Base-by-base conservation (phyloP, 2,329 filamentous ascomycete species). In the Aspergillus arachidicola region DNA sequence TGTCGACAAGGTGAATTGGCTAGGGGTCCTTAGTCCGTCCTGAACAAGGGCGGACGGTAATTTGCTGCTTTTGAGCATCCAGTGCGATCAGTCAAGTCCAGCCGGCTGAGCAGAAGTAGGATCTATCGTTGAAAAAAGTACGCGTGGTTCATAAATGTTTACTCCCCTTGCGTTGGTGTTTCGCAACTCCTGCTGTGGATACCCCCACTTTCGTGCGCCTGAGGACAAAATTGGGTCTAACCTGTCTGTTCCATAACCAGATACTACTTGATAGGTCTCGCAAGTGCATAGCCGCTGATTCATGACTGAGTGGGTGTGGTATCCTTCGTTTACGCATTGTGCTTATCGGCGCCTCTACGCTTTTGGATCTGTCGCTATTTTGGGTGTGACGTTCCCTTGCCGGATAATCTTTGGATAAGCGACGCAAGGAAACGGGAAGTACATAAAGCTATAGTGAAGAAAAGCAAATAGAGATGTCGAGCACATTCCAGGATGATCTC, bases 41-140 rank as follows among this genome's bases (percentile, higher is more conserved):
- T 83, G 79, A 82, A 78, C 64, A 77, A 80, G 80, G 80, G 78
- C 81, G 81, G 81, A 83, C 81, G 80, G 79, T 82, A 82, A 82
- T 73, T 76, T 71, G 65, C 71, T 71, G 53, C 61, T 54, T 64
- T 59, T 66, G 56, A 59, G 56, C 21, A 46, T 56, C 51, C 60
- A 55, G 56, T 38, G 46, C n/a, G 34, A 48, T 19, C n/a, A 38
- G 55, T 54, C 34, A 34, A 41, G 23, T 41, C 23, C 59, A 57
- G 41, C 30, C 19, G 30, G 51, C 51, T 12, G 12, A 23, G 32
- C 51, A 21, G 32, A 55, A 26, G 51, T 36, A 19, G 34, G 26
- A 38, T 34, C 30, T 38, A 51, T 51, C 57, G 21, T 11, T 11
- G 16, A 16, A 55, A 30, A 55, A 55, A 26, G 30, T 55, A 51